These are phyloP conservation scores for Colletotrichum sublineola DNA, from an alignment of 2,329 filamentous ascomycete species.

Conservation along the genomic window DNA sequence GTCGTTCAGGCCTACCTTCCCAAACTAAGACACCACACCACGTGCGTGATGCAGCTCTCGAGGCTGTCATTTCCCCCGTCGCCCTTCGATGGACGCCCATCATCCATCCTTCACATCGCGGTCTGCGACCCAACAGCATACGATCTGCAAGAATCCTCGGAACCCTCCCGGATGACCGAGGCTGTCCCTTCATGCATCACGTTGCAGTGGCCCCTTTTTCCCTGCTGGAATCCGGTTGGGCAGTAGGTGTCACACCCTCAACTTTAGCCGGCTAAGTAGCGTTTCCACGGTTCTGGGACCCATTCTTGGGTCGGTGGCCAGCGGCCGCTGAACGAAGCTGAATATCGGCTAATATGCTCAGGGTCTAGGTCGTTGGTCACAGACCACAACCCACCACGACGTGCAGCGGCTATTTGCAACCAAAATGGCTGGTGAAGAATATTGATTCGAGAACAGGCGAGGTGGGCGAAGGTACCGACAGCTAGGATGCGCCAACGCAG, in stretches of 20 bases:
- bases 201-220: constrained; percentile 16
- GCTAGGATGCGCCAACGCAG: constrained; percentile 8
- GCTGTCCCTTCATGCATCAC: neutral
- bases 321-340: neutral
- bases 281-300: constrained; percentile 31
- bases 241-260: constrained; percentile 12
- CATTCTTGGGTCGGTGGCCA: neutral
- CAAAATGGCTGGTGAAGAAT: neutral
- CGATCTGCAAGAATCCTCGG: neutral
- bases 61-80: neutral
- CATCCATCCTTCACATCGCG: neutral
- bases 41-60: neutral
- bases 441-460: neutral
- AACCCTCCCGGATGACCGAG: constrained; percentile 11
- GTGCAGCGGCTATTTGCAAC: constrained; percentile 6
- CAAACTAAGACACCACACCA: neutral
- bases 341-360: constrained; percentile 20
- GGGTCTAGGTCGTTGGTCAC: neutral
- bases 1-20: neutral
- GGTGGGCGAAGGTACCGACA: neutral
- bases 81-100: neutral
- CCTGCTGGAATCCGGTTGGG: neutral
- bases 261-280: constrained; percentile 27
- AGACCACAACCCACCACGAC: too few relatives aligned
- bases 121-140: neutral